Conservation (phyloP, 179 eudicot species). For the Amaranthus tricolor region DNA sequence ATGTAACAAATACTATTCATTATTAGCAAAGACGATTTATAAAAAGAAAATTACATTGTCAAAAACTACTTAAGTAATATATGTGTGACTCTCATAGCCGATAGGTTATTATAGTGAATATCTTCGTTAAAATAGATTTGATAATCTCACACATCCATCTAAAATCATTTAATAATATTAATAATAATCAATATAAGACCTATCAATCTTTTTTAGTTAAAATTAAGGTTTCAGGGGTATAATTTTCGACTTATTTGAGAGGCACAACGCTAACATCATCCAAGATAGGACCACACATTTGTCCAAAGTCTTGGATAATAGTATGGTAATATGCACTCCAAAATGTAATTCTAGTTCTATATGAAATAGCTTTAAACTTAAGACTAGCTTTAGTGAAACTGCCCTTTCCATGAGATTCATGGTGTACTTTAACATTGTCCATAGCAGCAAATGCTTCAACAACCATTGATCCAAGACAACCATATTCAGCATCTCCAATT, state of each 20-base stretch:
- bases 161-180: too few relatives aligned
- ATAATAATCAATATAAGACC: too few relatives aligned
- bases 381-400: conserved; percentile 36
- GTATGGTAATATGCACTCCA: conserved; percentile 59
- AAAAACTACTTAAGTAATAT: too few relatives aligned
- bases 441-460: conserved; percentile 58
- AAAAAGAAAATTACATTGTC: too few relatives aligned
- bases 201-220: too few relatives aligned
- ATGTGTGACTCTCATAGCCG: too few relatives aligned
- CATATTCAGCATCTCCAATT: conserved; percentile 54
- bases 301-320: conserved; percentile 32
- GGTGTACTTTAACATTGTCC: conserved; percentile 38
- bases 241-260: background rate
- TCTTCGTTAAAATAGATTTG: too few relatives aligned
- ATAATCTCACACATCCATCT: too few relatives aligned
- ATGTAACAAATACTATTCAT: too few relatives aligned
- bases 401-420: conserved; percentile 48
- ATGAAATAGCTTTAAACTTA: conserved; percentile 37
- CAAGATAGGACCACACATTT: conserved; percentile 61
- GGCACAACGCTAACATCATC: conserved; percentile 53
- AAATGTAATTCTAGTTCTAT: conserved; percentile 55
- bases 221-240: too few relatives aligned
- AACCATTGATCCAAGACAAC: conserved; percentile 53
- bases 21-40: too few relatives aligned
- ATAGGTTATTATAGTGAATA: too few relatives aligned